Conservation (phyloP, 495 filamentous ascomycete species). For the Talaromyces nanjingensis region DNA sequence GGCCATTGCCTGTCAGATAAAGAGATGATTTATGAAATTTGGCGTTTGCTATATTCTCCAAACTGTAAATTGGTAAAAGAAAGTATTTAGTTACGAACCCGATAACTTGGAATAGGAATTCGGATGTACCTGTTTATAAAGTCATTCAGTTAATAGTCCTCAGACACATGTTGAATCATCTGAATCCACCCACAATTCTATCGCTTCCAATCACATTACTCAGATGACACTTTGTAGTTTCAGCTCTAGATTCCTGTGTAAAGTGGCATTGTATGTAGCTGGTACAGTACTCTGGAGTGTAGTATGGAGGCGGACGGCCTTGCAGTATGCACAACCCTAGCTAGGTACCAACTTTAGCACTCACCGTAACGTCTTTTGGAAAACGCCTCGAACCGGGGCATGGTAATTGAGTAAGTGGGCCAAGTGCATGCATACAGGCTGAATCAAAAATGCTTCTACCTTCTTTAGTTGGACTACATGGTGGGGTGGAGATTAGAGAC, state of each 20-base stretch:
- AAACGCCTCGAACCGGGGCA: not conserved
- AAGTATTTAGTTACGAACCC: not conserved
- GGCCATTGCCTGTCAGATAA: not conserved
- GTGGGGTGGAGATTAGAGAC: not conserved
- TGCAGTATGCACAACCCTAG: not conserved
- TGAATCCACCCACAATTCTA: not conserved
- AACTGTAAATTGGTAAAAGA: not conserved
- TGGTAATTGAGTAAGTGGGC: not conserved
- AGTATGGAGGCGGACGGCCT: not conserved
- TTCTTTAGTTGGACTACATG: not conserved
- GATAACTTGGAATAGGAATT: not conserved
- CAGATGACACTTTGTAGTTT: constrained; percentile 1
- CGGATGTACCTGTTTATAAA: constrained; percentile 1
- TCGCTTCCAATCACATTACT: not conserved
- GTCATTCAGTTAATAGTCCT: not conserved
- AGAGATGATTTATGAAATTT: not conserved
- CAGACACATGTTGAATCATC: not conserved
- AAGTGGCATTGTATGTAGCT: not conserved
- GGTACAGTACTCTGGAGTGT: not conserved
- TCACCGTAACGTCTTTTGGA: not conserved
- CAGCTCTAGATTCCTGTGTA: constrained; percentile 1
- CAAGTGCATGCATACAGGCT: not conserved
- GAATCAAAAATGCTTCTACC: not conserved
- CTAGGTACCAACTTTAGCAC: not conserved
- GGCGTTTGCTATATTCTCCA: not conserved